A percentile compares a stretch with the other conserved stretches of the same genome.
phyloP scores from a whole-genome alignment of 2,329 filamentous ascomycete genomes.

The Ilyonectria mors-panacis region DNA sequence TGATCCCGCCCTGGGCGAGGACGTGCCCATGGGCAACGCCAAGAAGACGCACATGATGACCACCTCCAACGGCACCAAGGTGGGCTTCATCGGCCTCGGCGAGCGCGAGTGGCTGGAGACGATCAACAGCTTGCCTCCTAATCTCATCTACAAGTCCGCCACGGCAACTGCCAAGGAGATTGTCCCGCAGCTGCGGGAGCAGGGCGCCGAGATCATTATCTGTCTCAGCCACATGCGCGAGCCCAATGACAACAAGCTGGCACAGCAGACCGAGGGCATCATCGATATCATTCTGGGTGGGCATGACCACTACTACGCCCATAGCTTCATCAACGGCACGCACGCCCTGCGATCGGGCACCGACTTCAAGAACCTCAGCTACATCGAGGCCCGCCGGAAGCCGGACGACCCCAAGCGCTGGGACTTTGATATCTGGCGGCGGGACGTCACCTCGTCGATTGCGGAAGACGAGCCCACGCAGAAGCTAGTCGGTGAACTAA shows the following conservation, averaged over 20 bases:
- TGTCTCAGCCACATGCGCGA: conserved; percentile 89
- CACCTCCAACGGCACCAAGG: conserved; percentile 85
- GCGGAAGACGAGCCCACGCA: conserved; percentile 73
- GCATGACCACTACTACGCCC: conserved; percentile 91
- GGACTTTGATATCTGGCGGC: conserved; percentile 83
- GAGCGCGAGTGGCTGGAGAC: conserved; percentile 93
- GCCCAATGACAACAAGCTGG: conserved; percentile 90
- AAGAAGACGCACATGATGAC: conserved; percentile 83
- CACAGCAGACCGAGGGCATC: conserved; percentile 78
- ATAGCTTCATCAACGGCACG: conserved; percentile 82
- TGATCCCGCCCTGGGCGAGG: conserved; percentile 84
- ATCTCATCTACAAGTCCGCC: conserved; percentile 86
- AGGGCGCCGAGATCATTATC: conserved; percentile 87
- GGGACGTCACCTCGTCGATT: conserved; percentile 80
- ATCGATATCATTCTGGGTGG: conserved; percentile 91
- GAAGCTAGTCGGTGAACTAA: conserved; percentile 77
- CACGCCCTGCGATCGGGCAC: conserved; percentile 90
- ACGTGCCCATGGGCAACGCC: conserved; percentile 82
- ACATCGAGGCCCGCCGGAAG: conserved; percentile 82
- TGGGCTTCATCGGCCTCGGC: conserved; percentile 87
- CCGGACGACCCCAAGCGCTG: conserved; percentile 66
- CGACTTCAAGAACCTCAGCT: conserved; percentile 94
- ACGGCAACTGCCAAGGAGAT: conserved; percentile 82
- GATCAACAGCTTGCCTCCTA: conserved; percentile 87
- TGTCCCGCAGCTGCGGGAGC: conserved; percentile 78